phyloP scores from a whole-genome alignment of 768 basidiomycete genomes.

The Boletales sp. region DNA sequence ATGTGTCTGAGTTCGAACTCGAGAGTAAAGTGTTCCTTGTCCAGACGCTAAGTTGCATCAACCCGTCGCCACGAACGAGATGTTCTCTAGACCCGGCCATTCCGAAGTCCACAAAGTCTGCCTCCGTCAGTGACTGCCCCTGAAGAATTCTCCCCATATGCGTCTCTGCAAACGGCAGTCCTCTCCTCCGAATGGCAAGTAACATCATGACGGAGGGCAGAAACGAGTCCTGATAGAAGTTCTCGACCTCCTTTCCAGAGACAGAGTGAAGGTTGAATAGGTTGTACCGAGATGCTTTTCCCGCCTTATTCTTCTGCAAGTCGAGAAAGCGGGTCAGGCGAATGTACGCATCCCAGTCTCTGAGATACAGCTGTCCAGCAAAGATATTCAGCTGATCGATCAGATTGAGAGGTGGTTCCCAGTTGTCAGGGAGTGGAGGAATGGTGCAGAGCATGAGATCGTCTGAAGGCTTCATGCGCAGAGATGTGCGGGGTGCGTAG shows the following conservation, averaged over 20 bases:
- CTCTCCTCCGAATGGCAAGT: slow-evolving; percentile 33
- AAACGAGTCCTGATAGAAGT: not conserved
- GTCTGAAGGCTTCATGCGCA: not conserved
- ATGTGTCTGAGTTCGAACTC: no score
- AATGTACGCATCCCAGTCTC: not conserved
- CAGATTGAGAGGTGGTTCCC: not conserved
- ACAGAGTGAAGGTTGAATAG: no score
- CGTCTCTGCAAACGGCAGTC: slow-evolving; percentile 31
- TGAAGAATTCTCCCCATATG: slow-evolving; percentile 39
- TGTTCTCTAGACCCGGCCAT: no score
- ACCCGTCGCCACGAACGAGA: no score
- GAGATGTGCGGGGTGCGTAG: not conserved
- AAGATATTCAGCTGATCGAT: slow-evolving; percentile 2
- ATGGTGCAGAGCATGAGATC: not conserved
- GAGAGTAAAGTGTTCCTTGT: not conserved
- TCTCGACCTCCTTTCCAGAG: not conserved
- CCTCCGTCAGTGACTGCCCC: slow-evolving; percentile 11
- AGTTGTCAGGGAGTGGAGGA: not conserved
- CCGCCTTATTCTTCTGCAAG: no score
- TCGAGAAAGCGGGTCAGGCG: not conserved
- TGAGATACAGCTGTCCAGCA: not conserved
- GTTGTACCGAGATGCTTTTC: no score
- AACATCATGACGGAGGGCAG: slow-evolving; percentile 22
- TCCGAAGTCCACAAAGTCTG: no score
- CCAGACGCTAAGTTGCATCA: no score